These are phyloP conservation scores for Exserohilum turcica DNA, from an alignment of 2,329 filamentous ascomycete genomes.

Conservation along the genomic window DNA sequence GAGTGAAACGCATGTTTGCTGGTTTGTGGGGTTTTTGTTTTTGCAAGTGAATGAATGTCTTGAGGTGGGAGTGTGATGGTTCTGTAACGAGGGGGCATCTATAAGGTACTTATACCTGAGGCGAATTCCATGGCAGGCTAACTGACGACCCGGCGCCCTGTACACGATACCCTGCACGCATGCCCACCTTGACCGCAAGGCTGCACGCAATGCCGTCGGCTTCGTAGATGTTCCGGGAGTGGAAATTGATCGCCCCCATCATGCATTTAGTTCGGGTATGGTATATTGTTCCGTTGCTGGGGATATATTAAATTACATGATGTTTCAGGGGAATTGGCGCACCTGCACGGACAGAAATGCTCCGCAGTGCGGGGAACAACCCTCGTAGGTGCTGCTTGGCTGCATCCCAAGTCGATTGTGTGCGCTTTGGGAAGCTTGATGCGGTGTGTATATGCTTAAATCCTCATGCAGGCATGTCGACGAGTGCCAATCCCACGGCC, in stretches of 20 bases:
- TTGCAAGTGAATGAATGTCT: background rate
- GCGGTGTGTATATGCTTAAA: conserved; percentile 2
- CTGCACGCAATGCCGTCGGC: background rate
- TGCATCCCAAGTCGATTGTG: background rate
- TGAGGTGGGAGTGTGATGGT: background rate
- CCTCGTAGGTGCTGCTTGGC: background rate
- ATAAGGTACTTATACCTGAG: conserved; percentile 12
- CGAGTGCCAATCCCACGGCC: background rate
- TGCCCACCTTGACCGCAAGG: background rate
- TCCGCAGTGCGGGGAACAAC: conserved; percentile 13
- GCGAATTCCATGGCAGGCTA: background rate
- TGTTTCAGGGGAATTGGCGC: conserved; percentile 8
- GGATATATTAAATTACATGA: conserved; percentile 14
- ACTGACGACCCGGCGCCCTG: background rate
- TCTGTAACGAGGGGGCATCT: background rate
- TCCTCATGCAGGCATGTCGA: conserved; percentile 1
- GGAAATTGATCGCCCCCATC: conserved; percentile 10
- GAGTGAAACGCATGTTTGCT: conserved; percentile 13
- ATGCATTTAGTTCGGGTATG: background rate
- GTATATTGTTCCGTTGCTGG: conserved; percentile 14
- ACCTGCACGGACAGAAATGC: conserved; percentile 10
- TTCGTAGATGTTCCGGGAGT: background rate
- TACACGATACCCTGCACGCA: background rate
- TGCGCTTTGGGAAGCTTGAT: background rate
- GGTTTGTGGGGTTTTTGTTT: conserved; percentile 3